Conservation (phyloP, 192 early-diverging fungal species). For the Phycomyces nitens region DNA sequence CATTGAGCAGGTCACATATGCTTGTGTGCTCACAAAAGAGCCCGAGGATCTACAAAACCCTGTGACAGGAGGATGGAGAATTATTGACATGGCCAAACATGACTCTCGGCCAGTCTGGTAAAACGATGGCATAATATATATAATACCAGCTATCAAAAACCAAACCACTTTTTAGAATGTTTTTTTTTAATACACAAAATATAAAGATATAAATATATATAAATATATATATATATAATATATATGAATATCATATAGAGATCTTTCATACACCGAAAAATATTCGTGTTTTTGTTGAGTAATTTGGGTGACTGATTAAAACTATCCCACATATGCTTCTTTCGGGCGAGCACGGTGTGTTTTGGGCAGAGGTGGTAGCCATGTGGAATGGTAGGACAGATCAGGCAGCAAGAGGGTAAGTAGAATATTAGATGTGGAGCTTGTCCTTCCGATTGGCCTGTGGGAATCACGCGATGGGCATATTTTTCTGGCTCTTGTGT, state of each 20-base stretch:
- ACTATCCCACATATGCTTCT: too few relatives aligned
- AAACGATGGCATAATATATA: background rate
- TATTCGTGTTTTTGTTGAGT: too few relatives aligned
- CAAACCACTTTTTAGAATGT: too few relatives aligned
- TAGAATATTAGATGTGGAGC: too few relatives aligned
- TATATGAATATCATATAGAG: too few relatives aligned
- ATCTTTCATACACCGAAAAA: too few relatives aligned
- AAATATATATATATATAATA: too few relatives aligned
- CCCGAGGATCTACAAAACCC: constrained; percentile 76
- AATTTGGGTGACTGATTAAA: too few relatives aligned
- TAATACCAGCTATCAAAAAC: too few relatives aligned
- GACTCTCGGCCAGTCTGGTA: constrained; percentile 42
- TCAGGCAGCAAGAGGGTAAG: background rate
- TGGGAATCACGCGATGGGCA: background rate
- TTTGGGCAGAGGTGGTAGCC: background rate
- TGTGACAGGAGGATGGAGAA: constrained; percentile 86
- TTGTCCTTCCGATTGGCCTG: background rate
- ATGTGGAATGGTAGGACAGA: background rate
- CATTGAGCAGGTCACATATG: constrained; percentile 85
- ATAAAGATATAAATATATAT: too few relatives aligned
- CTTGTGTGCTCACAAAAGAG: constrained; percentile 86
- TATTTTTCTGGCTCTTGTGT: too few relatives aligned
- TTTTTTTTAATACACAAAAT: too few relatives aligned
- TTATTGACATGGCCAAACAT: constrained; percentile 88
- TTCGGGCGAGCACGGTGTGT: background rate